phyloP scores from a whole-genome alignment of 2,329 filamentous ascomycete species.

The Sclerotinia spermophila region DNA sequence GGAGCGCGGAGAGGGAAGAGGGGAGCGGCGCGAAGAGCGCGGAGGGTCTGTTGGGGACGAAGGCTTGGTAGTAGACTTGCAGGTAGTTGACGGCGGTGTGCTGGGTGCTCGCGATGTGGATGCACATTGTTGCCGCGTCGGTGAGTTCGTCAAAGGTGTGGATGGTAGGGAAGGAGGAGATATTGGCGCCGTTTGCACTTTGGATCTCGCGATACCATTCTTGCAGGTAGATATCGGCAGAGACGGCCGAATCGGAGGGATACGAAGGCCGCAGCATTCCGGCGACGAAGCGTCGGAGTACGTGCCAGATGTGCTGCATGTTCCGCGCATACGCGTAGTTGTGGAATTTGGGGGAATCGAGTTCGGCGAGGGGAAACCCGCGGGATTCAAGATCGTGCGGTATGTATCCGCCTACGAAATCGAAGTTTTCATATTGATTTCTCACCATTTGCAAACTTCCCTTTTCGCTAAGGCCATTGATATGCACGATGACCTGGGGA shows the following conservation, averaged over 20 bases:
- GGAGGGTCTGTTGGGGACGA: slow-evolving; percentile 36
- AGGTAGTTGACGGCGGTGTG: slow-evolving; percentile 52
- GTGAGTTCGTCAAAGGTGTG: slow-evolving; percentile 17
- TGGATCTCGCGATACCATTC: slow-evolving; percentile 3
- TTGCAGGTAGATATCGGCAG: neutral
- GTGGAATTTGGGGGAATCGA: neutral
- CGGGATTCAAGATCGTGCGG: neutral
- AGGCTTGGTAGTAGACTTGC: slow-evolving; percentile 48
- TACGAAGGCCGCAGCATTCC: neutral
- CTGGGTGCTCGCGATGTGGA: slow-evolving; percentile 49
- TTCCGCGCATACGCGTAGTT: slow-evolving; percentile 14
- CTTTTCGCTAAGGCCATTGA: slow-evolving; percentile 26
- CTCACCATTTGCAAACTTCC: neutral
- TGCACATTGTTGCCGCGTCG: slow-evolving; percentile 49
- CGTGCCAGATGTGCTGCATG: slow-evolving; percentile 10
- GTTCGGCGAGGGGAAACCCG: neutral
- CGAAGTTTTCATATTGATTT: slow-evolving; percentile 8
- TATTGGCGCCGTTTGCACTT: neutral
- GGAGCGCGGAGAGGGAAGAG: neutral
- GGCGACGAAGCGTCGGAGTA: neutral
- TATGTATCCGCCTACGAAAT: slow-evolving; percentile 3
- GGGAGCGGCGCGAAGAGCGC: neutral
- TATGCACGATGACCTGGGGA: slow-evolving; percentile 43
- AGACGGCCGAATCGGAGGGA: neutral
- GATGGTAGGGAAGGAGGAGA: neutral